phyloP scores from a whole-genome alignment of 768 basidiomycete species.

The Dioszegia hungarica region DNA sequence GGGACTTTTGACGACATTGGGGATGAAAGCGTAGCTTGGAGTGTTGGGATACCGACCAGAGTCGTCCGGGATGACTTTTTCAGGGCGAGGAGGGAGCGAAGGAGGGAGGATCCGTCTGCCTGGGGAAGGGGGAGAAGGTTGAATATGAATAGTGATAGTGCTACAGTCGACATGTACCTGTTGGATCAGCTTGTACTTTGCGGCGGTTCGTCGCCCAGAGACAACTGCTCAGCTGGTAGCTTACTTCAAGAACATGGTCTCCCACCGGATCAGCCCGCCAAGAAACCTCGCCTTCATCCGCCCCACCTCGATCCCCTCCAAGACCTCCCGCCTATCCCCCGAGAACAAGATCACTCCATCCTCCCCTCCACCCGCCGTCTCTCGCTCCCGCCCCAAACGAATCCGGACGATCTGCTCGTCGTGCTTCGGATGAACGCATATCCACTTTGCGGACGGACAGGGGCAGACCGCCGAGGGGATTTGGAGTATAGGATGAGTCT shows the following conservation, averaged over 20 bases:
- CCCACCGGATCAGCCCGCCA: slow-evolving; percentile 15
- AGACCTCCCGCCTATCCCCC: slow-evolving; percentile 63
- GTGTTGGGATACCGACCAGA: slow-evolving; percentile 1
- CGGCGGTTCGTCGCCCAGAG: no score
- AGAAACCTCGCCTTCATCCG: slow-evolving; percentile 55
- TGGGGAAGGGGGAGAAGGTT: slow-evolving; percentile 70
- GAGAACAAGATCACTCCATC: slow-evolving; percentile 64
- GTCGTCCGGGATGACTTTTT: neutral
- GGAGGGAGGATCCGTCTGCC: slow-evolving; percentile 66
- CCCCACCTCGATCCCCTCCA: slow-evolving; percentile 49
- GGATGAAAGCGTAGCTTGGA: slow-evolving; percentile 3
- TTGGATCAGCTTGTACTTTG: neutral
- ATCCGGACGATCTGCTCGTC: slow-evolving; percentile 60
- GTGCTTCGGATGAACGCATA: slow-evolving; percentile 58
- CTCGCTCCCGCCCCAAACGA: slow-evolving; percentile 45
- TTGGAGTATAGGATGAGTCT: slow-evolving; percentile 35
- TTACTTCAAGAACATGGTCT: slow-evolving; percentile 57
- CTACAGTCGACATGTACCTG: slow-evolving; percentile 53
- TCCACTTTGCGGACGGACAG: slow-evolving; percentile 33
- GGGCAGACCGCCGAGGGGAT: slow-evolving; percentile 26
- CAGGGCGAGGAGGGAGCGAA: slow-evolving; percentile 46
- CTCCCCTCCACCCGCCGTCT: slow-evolving; percentile 12
- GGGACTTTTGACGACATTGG: slow-evolving; percentile 8
- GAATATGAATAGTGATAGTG: slow-evolving; percentile 74
- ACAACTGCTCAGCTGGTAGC: slow-evolving; percentile 27